These are phyloP conservation scores for Camellia japonica DNA, from an alignment of 148 eudicot genomes.

Conservation along the genomic window DNA sequence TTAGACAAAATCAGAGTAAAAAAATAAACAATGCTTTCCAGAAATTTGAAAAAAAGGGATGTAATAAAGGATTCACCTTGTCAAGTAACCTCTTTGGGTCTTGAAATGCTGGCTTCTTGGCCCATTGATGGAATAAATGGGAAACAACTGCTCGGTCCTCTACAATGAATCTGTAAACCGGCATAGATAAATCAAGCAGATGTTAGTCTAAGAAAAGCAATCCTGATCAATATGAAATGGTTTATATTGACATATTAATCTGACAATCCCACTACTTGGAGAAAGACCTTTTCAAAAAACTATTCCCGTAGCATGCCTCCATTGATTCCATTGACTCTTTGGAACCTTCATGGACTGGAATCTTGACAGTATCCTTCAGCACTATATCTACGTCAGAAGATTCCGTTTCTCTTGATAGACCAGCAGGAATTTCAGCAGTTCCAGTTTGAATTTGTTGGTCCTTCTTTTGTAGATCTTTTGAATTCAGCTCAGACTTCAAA, in stretches of 20 bases:
- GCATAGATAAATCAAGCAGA: conserved; percentile 6
- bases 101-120: conserved; percentile 89
- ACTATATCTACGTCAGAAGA: conserved; percentile 19
- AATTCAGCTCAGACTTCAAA: conserved; percentile 30
- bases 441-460: conserved; percentile 18
- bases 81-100: conserved; percentile 78
- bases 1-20: neutral
- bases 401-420: conserved; percentile 16
- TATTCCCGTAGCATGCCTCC: conserved; percentile 47
- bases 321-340: conserved; percentile 31
- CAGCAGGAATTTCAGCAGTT: conserved; percentile 5
- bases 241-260: neutral
- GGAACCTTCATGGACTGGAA: conserved; percentile 31
- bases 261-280: neutral
- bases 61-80: conserved; percentile 53
- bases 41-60: neutral
- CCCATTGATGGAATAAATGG: conserved; percentile 91
- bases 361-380: conserved; percentile 25
- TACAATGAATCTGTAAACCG: conserved; percentile 50
- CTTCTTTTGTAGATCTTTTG: conserved; percentile 17
- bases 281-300: conserved; percentile 63
- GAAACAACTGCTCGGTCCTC: conserved; percentile 80
- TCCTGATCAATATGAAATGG: conserved; percentile 13
- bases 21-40: neutral
- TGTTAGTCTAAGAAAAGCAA: neutral